Evolutionary conservation across 2,329 filamentous ascomycete species (phyloP).

Genomic region (Lachnellula hyalina): DNA sequence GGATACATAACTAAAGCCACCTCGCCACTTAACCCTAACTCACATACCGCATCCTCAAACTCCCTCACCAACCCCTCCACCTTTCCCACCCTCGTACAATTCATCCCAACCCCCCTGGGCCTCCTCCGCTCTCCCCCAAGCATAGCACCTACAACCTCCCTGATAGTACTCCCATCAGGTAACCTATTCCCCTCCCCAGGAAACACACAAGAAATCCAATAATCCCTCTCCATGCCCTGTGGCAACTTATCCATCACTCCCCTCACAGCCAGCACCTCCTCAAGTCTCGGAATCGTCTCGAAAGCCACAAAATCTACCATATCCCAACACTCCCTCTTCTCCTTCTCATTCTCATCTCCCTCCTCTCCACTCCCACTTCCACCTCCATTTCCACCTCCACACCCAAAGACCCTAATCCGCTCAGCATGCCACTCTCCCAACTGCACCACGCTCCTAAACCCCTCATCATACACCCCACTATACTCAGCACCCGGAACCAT

Average conservation of each 20-base stretch:
- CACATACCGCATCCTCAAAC: constrained; percentile 45
- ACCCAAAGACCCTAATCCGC: constrained; percentile 45
- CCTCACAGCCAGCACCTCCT: constrained; percentile 51
- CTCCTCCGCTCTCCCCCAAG: constrained; percentile 23
- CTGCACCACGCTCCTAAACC: constrained; percentile 38
- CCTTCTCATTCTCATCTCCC: background rate
- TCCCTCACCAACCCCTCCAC: constrained; percentile 49
- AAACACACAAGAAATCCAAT: constrained; percentile 61
- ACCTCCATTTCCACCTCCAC: background rate
- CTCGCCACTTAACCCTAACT: constrained; percentile 33
- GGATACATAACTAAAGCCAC: constrained; percentile 57
- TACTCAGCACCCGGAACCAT: constrained; percentile 65
- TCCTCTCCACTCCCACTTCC: background rate
- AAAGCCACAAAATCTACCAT: constrained; percentile 52
- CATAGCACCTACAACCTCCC: constrained; percentile 38
- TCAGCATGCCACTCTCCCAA: constrained; percentile 53
- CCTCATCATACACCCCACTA: constrained; percentile 51
- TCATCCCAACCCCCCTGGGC: constrained; percentile 62
- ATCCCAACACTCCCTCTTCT: constrained; percentile 16
- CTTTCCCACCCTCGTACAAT: constrained; percentile 63
- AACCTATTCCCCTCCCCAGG: constrained; percentile 47
- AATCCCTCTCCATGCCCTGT: constrained; percentile 1
- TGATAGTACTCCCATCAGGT: constrained; percentile 50
- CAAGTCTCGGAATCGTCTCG: constrained; percentile 59
- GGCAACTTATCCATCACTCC: background rate